Conservation (phyloP, 2,329 filamentous ascomycete species). For the Aspergillus persii region DNA sequence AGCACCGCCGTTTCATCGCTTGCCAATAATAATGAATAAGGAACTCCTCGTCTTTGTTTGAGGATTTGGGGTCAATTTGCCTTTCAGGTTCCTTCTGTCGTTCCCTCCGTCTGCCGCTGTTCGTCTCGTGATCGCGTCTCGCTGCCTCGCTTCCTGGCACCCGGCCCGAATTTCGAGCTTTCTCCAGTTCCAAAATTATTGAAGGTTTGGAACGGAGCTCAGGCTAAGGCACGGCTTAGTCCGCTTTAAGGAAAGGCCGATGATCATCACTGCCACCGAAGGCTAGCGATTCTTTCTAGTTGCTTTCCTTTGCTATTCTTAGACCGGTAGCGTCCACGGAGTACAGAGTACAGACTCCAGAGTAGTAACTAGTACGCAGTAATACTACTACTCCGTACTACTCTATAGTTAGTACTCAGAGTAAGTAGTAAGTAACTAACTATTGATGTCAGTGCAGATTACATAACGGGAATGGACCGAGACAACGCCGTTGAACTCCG, state of each 20-base stretch:
- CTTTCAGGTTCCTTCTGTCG: background rate
- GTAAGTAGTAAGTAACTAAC: background rate
- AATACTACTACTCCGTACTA: too few relatives aligned
- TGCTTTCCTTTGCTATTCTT: constrained; percentile 14
- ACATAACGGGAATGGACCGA: background rate
- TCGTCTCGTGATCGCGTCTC: too few relatives aligned
- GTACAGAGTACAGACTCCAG: background rate
- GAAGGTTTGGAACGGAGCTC: background rate
- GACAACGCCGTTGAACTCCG: too few relatives aligned
- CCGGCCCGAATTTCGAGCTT: background rate
- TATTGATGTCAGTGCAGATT: background rate
- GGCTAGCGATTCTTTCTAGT: constrained; percentile 6
- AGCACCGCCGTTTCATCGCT: background rate
- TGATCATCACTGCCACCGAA: constrained; percentile 12
- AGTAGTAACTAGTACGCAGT: too few relatives aligned
- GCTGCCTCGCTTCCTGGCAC: background rate
- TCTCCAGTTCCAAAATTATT: background rate
- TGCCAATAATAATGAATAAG: background rate
- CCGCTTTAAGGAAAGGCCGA: background rate
- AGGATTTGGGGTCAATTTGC: background rate
- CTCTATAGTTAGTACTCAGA: too few relatives aligned
- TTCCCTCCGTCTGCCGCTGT: background rate
- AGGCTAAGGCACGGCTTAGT: background rate
- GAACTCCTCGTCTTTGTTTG: background rate
- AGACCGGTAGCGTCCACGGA: background rate